phyloP scores from a whole-genome alignment of 805 yeast species.

The Starmerella bombicola region DNA sequence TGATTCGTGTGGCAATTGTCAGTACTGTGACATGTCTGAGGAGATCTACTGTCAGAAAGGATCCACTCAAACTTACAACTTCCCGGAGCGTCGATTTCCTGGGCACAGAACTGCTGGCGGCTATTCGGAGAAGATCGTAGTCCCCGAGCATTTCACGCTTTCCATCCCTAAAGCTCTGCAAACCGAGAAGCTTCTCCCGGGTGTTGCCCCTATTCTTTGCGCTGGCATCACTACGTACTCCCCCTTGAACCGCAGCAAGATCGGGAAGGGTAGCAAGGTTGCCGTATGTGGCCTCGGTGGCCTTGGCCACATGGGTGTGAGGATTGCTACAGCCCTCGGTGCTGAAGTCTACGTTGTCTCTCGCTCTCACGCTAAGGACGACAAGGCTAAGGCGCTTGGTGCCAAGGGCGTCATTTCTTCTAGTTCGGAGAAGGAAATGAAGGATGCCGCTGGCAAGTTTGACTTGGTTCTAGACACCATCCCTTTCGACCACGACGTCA shows the following conservation, averaged over 20 bases:
- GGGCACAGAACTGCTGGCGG: slow-evolving; percentile 44
- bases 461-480: slow-evolving; percentile 46
- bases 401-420: slow-evolving; percentile 46
- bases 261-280: slow-evolving; percentile 40
- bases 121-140: slow-evolving; percentile 24
- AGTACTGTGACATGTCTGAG: slow-evolving; percentile 42
- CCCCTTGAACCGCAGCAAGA: slow-evolving; percentile 41
- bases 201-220: slow-evolving; percentile 63
- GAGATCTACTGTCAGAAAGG: slow-evolving; percentile 44
- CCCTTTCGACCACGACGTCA: slow-evolving; percentile 38
- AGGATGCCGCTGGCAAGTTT: slow-evolving; percentile 28
- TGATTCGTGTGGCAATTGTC: slow-evolving; percentile 48
- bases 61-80: slow-evolving; percentile 40
- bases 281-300: slow-evolving; percentile 58
- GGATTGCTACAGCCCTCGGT: slow-evolving; percentile 49
- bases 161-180: slow-evolving; percentile 47
- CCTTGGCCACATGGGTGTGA: slow-evolving; percentile 49
- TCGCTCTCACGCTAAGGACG: slow-evolving; percentile 40
- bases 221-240: slow-evolving; percentile 66
- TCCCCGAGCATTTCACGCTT: slow-evolving; percentile 50
- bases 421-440: slow-evolving; percentile 31
- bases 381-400: slow-evolving; percentile 43
- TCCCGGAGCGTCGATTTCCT: slow-evolving; percentile 38
- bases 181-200: slow-evolving; percentile 31
- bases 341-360: slow-evolving; percentile 49